These are phyloP conservation scores for Trichoderma oligosporum DNA, from an alignment of 2,329 filamentous ascomycete species.

Conservation along the genomic window DNA sequence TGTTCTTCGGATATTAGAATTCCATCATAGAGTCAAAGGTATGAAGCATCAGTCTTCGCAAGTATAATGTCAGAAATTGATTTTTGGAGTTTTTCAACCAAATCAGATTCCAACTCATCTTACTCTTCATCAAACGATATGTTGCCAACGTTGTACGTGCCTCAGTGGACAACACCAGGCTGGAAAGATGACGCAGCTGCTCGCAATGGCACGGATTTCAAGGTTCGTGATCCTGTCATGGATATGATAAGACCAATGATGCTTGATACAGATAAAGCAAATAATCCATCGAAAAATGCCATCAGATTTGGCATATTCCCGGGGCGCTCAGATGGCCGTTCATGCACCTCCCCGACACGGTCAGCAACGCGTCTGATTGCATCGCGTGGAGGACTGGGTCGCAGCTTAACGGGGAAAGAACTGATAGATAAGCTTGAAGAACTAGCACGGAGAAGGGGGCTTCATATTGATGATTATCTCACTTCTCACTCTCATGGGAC, in stretches of 20 bases:
- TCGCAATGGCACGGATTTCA: constrained; percentile 18
- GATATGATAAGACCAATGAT: constrained; percentile 27
- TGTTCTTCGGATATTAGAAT: too few species aligned
- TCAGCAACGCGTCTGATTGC: constrained; percentile 14
- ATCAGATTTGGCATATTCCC: constrained; percentile 31
- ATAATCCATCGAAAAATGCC: constrained; percentile 29
- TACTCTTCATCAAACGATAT: background rate
- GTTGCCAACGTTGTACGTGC: constrained; percentile 21
- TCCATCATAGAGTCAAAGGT: too few species aligned
- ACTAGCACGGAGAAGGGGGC: constrained; percentile 15
- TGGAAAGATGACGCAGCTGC: constrained; percentile 26
- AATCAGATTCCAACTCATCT: background rate
- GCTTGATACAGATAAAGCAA: constrained; percentile 23
- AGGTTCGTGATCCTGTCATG: constrained; percentile 20
- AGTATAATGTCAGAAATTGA: background rate
- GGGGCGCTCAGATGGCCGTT: constrained; percentile 30
- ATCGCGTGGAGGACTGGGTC: background rate
- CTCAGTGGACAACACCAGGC: constrained; percentile 29
- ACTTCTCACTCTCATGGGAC: background rate
- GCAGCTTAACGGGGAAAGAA: constrained; percentile 22
- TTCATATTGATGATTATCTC: constrained; percentile 25
- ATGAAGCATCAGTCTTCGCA: too few species aligned
- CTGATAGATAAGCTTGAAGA: constrained; percentile 24
- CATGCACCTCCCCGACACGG: constrained; percentile 31
- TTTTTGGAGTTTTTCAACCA: background rate